Evolutionary conservation across 2,329 filamentous ascomycete genomes (phyloP), one percentile per base, ranked within the genome.

Genomic region (Exophiala alcalophila): DNA sequence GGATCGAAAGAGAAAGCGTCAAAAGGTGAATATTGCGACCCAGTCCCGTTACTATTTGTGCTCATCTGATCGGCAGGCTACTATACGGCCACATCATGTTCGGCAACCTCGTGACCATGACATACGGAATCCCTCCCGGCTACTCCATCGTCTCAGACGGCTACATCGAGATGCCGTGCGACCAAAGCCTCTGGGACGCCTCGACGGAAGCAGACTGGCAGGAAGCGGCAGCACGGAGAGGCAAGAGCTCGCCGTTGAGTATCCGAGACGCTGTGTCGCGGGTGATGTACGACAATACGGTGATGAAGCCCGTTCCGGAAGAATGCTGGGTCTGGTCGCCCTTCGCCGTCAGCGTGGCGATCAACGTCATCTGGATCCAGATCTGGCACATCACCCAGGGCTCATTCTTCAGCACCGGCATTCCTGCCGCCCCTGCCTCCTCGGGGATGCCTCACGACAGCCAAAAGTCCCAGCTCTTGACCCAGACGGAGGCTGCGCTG

Each of bases 281-380:
- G 16, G 43, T 61, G 18, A 50, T 63, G 26, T 57, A 55, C 50
- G 52, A 49, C 11, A 51, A 55, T 40, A 42, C 53, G 15, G n/a
- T n/a, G n/a, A 37, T 38, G 24, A 47, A 49, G 33, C 41, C 38
- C 12, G 41, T 44, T 29, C 46, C 42, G 9, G 34, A 44, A 20
- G 44, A 47, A 14, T 47, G 44, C 23, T 42, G 39, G 37, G 21
- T 41, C 25, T 45, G 43, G 42, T 56, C 59, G 8, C 53, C 57
- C 3, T 59, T 64, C 27, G 58, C 59, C 5, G 57, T 57, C 32
- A 58, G 58, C 10, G 55, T 62, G 10, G 47, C 63, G 16, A 63
- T 61, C 52, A 62, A 65, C 44, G 62, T 61, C 7, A 57, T 64
- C 14, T 62, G 60, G 33, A 57, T 63, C 30, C 58, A 65, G 34